Base-by-base conservation (phyloP, 2,329 filamentous ascomycete genomes). In the Parastagonospora avenae region DNA sequence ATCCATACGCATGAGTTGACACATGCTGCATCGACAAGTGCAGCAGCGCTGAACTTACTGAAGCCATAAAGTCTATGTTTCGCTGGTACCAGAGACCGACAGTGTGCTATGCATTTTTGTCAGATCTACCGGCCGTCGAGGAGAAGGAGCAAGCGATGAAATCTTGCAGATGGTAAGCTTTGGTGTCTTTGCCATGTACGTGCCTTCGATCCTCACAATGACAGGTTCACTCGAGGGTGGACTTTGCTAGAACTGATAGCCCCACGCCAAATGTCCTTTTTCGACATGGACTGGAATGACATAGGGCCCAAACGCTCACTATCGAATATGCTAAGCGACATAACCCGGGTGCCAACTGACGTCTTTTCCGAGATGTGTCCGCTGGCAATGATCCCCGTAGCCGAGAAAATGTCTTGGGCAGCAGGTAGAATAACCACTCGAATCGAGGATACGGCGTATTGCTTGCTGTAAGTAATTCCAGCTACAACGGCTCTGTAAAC, bases 361-460 rank as follows among this genome's bases (percentile, higher is more conserved):
- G 19, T 39, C 2, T 7, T 39, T 5, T 24, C 12, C 10, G 6
- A 27, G 7, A 24, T 2, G 6, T 4, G 4, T 2, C 6, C 9
- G 8, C 38, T 40, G n/a, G 10, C 5, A 4, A 40, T 2, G 19
- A 28, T 9, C 2, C 11, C 36, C 2, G 15, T 56, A 2, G 55
- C 28, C 2, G 9, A 38, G 7, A 37, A 54, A 24, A 50, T 56
- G 41, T 38, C 33, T 9, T 66, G 60, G 63, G 54, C 50, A n/a
- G 33, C 43, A 14, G n/a, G n/a, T 2, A 42, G 63, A 19, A 16
- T 50, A 10, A 62, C 60, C 0, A 57, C 40, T 36, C 28, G 33
- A 8, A 19, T 38, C 29, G 58, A 62, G 35, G 58, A 62, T 37
- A 51, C 38, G 14, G 58, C 54, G 10, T 62, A 60, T 35, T 57